These are phyloP conservation scores for Abrus precatorius DNA, from an alignment of 306 rosid genomes.

Conservation along the genomic window DNA sequence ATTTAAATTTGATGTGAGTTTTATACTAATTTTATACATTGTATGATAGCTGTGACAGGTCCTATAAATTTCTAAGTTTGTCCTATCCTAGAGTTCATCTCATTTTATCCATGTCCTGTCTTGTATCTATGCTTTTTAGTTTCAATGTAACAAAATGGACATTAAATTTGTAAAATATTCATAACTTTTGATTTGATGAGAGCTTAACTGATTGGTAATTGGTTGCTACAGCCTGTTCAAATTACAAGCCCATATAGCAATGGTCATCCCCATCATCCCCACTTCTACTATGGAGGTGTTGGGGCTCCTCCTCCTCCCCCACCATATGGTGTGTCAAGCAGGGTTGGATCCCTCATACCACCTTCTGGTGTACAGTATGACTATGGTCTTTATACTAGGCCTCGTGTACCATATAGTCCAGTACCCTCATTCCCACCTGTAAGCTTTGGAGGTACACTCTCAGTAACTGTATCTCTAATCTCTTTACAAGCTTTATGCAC, in stretches of 20 bases:
- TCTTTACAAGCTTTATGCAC: not conserved
- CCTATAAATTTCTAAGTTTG: no score
- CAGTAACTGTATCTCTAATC: not conserved
- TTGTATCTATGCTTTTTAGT: no score
- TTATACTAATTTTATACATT: no score
- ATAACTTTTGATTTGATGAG: not conserved
- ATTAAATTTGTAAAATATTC: not conserved
- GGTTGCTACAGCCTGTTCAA: conserved; percentile 51
- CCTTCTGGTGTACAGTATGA: conserved; percentile 52
- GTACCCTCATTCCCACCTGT: conserved; percentile 50
- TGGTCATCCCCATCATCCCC: conserved; percentile 48
- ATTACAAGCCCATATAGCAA: conserved; percentile 54
- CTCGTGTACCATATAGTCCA: conserved; percentile 52
- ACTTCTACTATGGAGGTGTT: conserved; percentile 53
- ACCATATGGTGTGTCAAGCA: conserved; percentile 54
- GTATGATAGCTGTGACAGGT: no score
- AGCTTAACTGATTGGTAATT: conserved; percentile 26
- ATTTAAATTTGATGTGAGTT: no score
- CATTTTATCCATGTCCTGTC: no score
- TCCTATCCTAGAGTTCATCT: no score
- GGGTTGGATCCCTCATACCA: conserved; percentile 58
- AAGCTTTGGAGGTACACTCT: conserved; percentile 54
- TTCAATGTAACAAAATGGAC: not conserved
- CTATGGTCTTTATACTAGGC: conserved; percentile 49
- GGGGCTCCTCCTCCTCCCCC: conserved; percentile 54